A percentile compares a stretch with the other conserved stretches of the same genome.
Conservation (phyloP, 2,329 filamentous ascomycete genomes). For the Dactylellina parvicollis region DNA sequence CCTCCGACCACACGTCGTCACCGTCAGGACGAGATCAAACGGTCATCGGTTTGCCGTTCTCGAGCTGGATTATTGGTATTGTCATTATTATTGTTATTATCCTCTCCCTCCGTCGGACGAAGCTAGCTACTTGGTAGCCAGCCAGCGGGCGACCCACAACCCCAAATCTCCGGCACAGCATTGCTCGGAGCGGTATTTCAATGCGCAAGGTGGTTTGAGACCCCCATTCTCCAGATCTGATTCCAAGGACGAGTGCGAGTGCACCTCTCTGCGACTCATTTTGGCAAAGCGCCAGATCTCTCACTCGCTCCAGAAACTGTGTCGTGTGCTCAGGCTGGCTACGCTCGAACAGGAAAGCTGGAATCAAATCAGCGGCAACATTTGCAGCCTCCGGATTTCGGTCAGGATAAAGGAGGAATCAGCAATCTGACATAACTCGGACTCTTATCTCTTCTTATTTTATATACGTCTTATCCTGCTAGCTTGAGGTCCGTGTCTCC, state of each 20-base stretch:
- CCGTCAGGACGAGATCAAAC: not conserved
- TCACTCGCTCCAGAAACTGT: too few species aligned
- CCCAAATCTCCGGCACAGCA: not conserved
- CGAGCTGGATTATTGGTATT: not conserved
- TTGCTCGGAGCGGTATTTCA: not conserved
- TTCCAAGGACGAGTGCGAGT: too few species aligned
- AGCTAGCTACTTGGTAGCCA: not conserved
- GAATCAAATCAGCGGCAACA: slow-evolving; percentile 22
- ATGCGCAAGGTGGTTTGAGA: slow-evolving; percentile 16
- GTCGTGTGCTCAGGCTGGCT: not conserved
- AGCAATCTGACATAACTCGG: slow-evolving; percentile 36
- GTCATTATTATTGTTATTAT: not conserved
- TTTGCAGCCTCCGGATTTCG: not conserved
- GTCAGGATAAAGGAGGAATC: slow-evolving; percentile 13
- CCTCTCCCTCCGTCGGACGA: not conserved
- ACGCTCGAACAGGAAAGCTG: slow-evolving; percentile 42
- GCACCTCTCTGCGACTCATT: not conserved
- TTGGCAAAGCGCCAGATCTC: not conserved
- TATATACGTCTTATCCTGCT: not conserved
- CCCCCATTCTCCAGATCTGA: not conserved
- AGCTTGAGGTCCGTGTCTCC: too few species aligned
- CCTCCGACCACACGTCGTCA: not conserved
- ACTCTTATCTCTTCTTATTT: slow-evolving; percentile 46
- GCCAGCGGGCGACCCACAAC: slow-evolving; percentile 4
- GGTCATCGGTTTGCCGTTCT: not conserved